A percentile compares a stretch with the other conserved stretches of the same genome.
Evolutionary conservation across 2,329 filamentous ascomycete genomes (phyloP).

Genomic region (Cladosporium phlei): DNA sequence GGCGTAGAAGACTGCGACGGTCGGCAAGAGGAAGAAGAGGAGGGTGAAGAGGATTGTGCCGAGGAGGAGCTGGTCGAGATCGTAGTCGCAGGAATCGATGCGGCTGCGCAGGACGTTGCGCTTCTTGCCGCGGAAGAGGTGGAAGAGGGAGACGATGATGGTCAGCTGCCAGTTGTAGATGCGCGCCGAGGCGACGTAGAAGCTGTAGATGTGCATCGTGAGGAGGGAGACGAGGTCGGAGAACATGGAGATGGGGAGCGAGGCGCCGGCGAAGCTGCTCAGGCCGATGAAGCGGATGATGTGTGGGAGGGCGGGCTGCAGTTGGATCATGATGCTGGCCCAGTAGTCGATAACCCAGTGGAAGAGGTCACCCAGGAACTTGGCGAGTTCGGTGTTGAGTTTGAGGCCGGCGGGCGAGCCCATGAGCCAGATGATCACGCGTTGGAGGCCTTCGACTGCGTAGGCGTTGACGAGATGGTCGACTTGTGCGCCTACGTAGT

Average conservation of each 20-base stretch:
- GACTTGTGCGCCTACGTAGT: conserved; percentile 75
- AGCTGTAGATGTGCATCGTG: conserved; percentile 95
- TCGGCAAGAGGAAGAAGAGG: conserved; percentile 89
- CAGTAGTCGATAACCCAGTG: conserved; percentile 99
- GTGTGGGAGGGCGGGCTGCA: conserved; percentile 75
- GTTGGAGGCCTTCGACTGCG: conserved; percentile 80
- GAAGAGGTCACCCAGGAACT: conserved; percentile 92
- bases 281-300: conserved; percentile 92
- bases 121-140: conserved; percentile 96
- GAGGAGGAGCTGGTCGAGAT: conserved; percentile 90
- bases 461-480: conserved; percentile 71
- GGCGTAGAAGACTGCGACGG: conserved; percentile 92
- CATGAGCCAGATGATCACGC: conserved; percentile 93
- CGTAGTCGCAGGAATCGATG: conserved; percentile 98
- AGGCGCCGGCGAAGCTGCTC: conserved; percentile 90
- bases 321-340: conserved; percentile 73
- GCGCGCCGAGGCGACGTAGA: conserved; percentile 92
- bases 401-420: conserved; percentile 92
- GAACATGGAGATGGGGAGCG: conserved; percentile 93
- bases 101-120: conserved; percentile 94
- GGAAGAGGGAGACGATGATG: conserved; percentile 95
- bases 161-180: conserved; percentile 99
- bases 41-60: conserved; percentile 96
- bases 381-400: conserved; percentile 85
- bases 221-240: conserved; percentile 88